phyloP scores from a whole-genome alignment of 441 rosid genomes.

The Gossypium aridum region DNA sequence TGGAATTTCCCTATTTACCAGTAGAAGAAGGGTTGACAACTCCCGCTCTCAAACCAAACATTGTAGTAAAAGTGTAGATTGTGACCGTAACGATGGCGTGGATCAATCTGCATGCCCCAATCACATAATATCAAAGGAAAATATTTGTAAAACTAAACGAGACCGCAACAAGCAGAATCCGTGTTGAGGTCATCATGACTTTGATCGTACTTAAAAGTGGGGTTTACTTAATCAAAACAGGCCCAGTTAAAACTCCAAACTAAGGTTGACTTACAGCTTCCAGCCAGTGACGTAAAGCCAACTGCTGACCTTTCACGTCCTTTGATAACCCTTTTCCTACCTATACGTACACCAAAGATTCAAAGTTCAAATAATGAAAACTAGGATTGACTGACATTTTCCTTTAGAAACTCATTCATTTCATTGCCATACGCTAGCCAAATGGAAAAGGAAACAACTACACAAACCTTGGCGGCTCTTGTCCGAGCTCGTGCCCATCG shows the following conservation, averaged over 20 bases:
- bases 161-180: too few species aligned
- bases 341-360: neutral
- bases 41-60: constrained; percentile 50
- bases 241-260: neutral
- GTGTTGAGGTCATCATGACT: too few species aligned
- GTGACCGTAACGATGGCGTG: constrained; percentile 69
- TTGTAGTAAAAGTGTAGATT: constrained; percentile 57
- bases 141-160: too few species aligned
- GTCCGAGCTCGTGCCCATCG: constrained; percentile 70
- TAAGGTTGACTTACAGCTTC: constrained; percentile 52
- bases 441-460: neutral
- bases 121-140: neutral
- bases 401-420: too few species aligned
- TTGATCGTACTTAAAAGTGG: neutral
- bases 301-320: constrained; percentile 60
- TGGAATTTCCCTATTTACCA: constrained; percentile 24
- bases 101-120: constrained; percentile 42
- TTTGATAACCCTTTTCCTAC: constrained; percentile 60
- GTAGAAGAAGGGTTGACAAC: constrained; percentile 63
- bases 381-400: too few species aligned
- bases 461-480: constrained; percentile 47
- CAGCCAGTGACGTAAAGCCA: constrained; percentile 66
- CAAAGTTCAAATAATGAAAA: too few species aligned
- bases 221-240: neutral
- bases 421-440: too few species aligned